Evolutionary conservation across 768 basidiomycete genomes (phyloP), one percentile per base, ranked within the genome.

Genomic region (Pulveroboletus frians): DNA sequence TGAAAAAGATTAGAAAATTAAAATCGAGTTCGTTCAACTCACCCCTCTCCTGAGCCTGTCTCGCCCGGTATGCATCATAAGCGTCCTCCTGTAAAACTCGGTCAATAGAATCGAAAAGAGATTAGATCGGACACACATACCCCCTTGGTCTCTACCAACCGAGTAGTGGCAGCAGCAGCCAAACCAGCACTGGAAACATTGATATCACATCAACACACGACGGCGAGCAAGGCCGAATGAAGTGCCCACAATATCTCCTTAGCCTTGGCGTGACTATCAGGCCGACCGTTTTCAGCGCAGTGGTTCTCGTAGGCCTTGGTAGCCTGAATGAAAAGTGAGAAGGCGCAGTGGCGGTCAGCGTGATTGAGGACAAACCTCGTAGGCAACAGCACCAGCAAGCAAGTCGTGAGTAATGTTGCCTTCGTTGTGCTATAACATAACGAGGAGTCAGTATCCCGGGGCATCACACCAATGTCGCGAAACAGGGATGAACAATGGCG

Each of bases 261-360:
- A 37, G 64, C 63, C 46, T 38, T 6, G 29, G 61, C 61, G 13
- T 66, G 61, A 6, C 1, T 34, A 11, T 47, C 47, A 27, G 61
- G 64, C n/a, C 50, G 15, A 29, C 63, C 64, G 1, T 61, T 52
- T n/a, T 0, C 1, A 1, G 43, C 51, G 1, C 23, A 0, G 31
- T 61, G 61, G 0, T 61, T 1, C 50, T 64, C 59, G 20, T 59
- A 64, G 3, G 49, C 44, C 41, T 59, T 61, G 21, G 41, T 7
- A 36, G 46, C 54, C 63, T 63, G 26, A 21, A 44, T 23, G 17
- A 10, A n/a, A 32, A 4, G 9, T 21, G 23, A 30, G 13, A 13
- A 29, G 32, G 32, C 14, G 3, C 18, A 20, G 32, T 6, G 7
- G 36, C 7, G 11, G 32, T 37, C 9, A 8, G 20, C 3, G 5